Evolutionary conservation across 257 asterid species (phyloP), one percentile per base, ranked within the genome.

Genomic region (Marsdenia floribunda): DNA sequence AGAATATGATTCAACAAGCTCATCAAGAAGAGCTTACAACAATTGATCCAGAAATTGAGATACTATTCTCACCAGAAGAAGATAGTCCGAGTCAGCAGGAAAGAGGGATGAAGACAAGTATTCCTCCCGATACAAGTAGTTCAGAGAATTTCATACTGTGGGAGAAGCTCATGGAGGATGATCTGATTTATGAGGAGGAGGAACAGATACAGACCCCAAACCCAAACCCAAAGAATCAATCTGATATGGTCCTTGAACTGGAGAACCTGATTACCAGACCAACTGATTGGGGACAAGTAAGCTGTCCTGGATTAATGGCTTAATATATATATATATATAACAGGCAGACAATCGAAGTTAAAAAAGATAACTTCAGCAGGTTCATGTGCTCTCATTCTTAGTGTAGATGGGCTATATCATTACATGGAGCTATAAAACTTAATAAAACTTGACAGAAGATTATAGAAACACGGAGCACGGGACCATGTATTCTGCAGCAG

Each of bases 131-230:
- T 13, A 11, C 55, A 46, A 38, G 4, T 38, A 72, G 73, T 40
- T 79, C 93, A 0, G 97, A 93, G 84, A 90, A 71, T 57, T 94
- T 89, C 55, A 89, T 94, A 14, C 68, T 94, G 75, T 94, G 97
- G 97, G 98, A 94, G 82, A 92, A 94, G 81, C 82, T 92, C 0
- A 85, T 94, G 92, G 97, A 92, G 50, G 98, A 94, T 73, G 93
- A 90, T 71, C 82, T 94, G 96, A 90, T 94, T 11, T 92, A 88
- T 8, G 99, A 89, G 68, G 90, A 81, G 5, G 88, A 55, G 11
- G 63, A 72, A 46, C 84, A 74, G 19, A 80, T n/a, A 44, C 12
- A 44, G 49, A 44, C 49, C 6, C 1, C 12, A 0, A 44, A 44
- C 12, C 49, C 49, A 7, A 44, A 44, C 49, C 72, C 60, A 7